Percentiles rank a stretch among this genome's conserved stretches.
These are phyloP conservation scores for Saksenaea oblongispora DNA, from an alignment of 371 early-diverging fungal species.

Conservation along the genomic window DNA sequence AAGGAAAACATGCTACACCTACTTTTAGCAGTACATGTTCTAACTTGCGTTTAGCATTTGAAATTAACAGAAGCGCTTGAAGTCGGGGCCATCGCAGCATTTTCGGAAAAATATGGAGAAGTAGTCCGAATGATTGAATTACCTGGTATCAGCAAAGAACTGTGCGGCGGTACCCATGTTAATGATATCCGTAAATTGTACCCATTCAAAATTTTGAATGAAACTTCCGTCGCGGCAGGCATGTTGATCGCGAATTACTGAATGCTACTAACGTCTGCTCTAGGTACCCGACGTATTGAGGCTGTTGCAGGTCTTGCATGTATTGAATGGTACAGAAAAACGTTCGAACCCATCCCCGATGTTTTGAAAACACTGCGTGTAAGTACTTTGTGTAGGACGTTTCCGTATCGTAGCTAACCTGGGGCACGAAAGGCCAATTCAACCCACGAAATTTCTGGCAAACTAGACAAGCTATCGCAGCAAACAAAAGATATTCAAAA, in stretches of 20 bases:
- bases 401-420: background rate
- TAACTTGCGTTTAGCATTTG: slow-evolving; percentile 36
- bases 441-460: slow-evolving; percentile 37
- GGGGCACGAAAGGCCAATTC: slow-evolving; percentile 30
- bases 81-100: slow-evolving; percentile 66
- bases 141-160: slow-evolving; percentile 64
- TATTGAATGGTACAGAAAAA: slow-evolving; percentile 49
- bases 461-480: slow-evolving; percentile 39
- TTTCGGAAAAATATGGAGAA: slow-evolving; percentile 71
- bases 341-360: slow-evolving; percentile 48
- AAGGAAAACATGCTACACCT: slow-evolving; percentile 1
- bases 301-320: slow-evolving; percentile 71
- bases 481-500: slow-evolving; percentile 44
- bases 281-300: slow-evolving; percentile 77
- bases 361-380: slow-evolving; percentile 44
- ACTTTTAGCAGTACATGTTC: background rate
- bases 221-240: slow-evolving; percentile 75
- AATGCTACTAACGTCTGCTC: background rate
- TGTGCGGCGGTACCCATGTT: slow-evolving; percentile 82
- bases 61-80: slow-evolving; percentile 62
- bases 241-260: background rate
- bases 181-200: slow-evolving; percentile 56
- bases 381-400: slow-evolving; percentile 5
- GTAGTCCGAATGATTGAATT: slow-evolving; percentile 66
- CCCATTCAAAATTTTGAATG: slow-evolving; percentile 72